These are phyloP conservation scores for Ampelomyces quisqualis DNA, from an alignment of 2,329 filamentous ascomycete species.

Conservation along the genomic window DNA sequence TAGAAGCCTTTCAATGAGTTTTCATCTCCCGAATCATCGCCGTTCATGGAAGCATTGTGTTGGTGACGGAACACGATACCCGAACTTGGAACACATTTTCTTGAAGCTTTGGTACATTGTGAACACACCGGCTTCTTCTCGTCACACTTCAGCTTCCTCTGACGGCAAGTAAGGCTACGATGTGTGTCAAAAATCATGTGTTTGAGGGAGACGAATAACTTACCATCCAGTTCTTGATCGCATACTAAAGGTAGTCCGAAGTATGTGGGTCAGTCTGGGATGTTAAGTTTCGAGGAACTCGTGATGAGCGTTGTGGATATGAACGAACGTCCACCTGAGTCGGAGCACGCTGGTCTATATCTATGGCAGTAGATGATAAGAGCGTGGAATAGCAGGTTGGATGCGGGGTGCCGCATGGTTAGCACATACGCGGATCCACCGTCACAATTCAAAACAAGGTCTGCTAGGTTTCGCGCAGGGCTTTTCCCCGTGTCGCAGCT, in stretches of 20 bases:
- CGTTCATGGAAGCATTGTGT: conserved; percentile 69
- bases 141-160: conserved; percentile 65
- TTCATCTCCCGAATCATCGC: conserved; percentile 46
- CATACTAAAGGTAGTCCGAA: conserved; percentile 27
- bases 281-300: conserved; percentile 15
- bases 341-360: conserved; percentile 33
- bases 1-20: conserved; percentile 62
- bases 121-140: conserved; percentile 62
- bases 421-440: conserved; percentile 35
- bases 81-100: conserved; percentile 62
- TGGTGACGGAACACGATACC: conserved; percentile 68
- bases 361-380: conserved; percentile 27
- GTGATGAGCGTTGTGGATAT: conserved; percentile 26
- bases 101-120: conserved; percentile 61
- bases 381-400: conserved; percentile 24
- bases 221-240: conserved; percentile 46
- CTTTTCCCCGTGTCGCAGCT: conserved; percentile 27
- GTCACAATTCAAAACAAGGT: conserved; percentile 26
- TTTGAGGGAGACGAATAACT: conserved; percentile 15
- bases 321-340: conserved; percentile 23
- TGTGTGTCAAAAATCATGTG: conserved; percentile 10
- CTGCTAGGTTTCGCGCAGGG: conserved; percentile 24
- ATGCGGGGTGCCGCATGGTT: conserved; percentile 43
- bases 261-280: conserved; percentile 18
- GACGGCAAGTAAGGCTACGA: conserved; percentile 54